Conservation (phyloP, 2,329 filamentous ascomycete species). For the Microsporum canis region DNA sequence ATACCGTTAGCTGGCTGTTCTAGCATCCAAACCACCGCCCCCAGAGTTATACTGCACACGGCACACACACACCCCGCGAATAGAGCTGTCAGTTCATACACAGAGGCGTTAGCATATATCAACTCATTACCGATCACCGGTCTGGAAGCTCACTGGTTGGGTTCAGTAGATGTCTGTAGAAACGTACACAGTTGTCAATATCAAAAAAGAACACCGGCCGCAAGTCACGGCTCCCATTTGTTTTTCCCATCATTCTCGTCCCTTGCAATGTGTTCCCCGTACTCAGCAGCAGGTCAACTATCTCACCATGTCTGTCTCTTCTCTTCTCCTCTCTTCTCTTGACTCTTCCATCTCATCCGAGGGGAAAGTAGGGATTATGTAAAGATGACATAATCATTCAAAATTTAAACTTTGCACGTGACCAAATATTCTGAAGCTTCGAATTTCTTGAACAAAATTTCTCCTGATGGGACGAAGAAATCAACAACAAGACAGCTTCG, state of each 20-base stretch:
- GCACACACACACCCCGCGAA: conserved; percentile 51
- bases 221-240: conserved; percentile 19
- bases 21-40: not conserved
- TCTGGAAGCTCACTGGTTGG: not conserved
- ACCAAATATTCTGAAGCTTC: not conserved
- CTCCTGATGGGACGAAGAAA: not conserved
- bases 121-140: not conserved
- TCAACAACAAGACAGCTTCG: not conserved
- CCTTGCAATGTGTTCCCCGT: not conserved
- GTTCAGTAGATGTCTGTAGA: not conserved
- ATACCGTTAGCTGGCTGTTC: conserved; percentile 5
- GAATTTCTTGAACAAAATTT: not conserved
- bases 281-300: not conserved
- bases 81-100: conserved; percentile 49
- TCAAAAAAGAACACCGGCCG: conserved; percentile 65
- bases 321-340: not conserved
- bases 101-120: not conserved
- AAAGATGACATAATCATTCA: no score
- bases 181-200: conserved; percentile 81
- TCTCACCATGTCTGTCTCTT: not conserved
- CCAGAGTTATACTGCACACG: not conserved
- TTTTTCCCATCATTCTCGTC: not conserved
- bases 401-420: no score
- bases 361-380: no score
- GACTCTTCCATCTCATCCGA: not conserved